Evolutionary conservation across 805 yeast species (phyloP).

Genomic region (Candida nonsorbophila): DNA sequence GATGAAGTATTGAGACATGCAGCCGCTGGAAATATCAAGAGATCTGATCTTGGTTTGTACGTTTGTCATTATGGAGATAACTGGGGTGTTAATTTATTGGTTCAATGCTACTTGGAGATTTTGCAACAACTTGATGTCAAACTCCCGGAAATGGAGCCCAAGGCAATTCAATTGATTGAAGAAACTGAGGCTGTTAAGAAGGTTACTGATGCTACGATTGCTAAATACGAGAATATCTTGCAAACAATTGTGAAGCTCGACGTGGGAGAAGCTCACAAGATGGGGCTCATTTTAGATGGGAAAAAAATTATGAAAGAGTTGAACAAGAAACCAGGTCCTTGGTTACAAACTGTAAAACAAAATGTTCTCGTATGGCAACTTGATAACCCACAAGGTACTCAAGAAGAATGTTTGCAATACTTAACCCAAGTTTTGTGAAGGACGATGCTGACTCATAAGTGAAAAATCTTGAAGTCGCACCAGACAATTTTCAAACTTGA

Average conservation of each 20-base stretch:
- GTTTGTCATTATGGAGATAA: conserved; percentile 50
- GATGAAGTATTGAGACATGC: conserved; percentile 10
- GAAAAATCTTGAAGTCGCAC: too few relatives aligned
- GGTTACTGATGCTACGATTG: conserved; percentile 7
- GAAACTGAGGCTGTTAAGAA: conserved; percentile 1
- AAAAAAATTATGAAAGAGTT: conserved; percentile 52
- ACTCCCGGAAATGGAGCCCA: conserved; percentile 5
- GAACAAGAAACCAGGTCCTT: conserved; percentile 73
- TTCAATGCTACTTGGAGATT: conserved; percentile 30
- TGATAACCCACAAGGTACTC: conserved; percentile 55
- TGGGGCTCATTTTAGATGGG: conserved; percentile 74
- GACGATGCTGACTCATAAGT: too few relatives aligned
- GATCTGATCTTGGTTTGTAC: conserved; percentile 59
- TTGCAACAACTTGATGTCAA: conserved; percentile 5
- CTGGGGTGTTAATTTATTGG: conserved; percentile 41
- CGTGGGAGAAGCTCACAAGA: conserved; percentile 38
- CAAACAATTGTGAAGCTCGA: conserved; percentile 21
- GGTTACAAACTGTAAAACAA: conserved; percentile 62
- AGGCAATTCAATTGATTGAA: conserved; percentile 2
- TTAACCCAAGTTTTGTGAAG: conserved; percentile 20
- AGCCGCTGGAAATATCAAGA: conserved; percentile 15
- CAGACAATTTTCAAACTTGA: conserved; percentile 1
- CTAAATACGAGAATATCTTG: conserved; percentile 27
- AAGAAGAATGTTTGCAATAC: conserved; percentile 51
- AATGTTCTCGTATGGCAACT: conserved; percentile 69